Evolutionary conservation across 306 rosid species (phyloP).

Genomic region (Cicer bijugum): DNA sequence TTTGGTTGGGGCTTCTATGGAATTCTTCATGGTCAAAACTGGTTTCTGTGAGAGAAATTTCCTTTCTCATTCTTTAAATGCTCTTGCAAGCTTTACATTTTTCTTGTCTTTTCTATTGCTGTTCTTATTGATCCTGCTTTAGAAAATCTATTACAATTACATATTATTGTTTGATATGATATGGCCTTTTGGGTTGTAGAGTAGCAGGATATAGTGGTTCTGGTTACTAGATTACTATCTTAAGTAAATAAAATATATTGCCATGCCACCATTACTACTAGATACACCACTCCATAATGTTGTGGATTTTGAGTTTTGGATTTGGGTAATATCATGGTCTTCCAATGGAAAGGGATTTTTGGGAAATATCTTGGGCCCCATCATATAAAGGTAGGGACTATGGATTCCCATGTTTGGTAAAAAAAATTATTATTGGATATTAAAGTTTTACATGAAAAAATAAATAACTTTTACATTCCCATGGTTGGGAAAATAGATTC

Average conservation of each 20-base stretch:
- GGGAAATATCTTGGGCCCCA: not conserved
- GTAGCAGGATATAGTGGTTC: slow-evolving; percentile 13
- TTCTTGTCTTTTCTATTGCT: slow-evolving; percentile 33
- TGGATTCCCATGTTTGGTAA: not conserved
- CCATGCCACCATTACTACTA: not conserved
- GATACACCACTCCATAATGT: not conserved
- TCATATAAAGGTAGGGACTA: not conserved
- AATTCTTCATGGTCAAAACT: slow-evolving; percentile 84
- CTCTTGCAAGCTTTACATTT: slow-evolving; percentile 19
- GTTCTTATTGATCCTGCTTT: slow-evolving; percentile 19
- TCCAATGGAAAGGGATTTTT: slow-evolving; percentile 2
- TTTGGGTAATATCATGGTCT: not conserved
- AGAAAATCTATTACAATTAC: not conserved
- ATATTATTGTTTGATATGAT: not conserved
- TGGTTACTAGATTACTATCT: slow-evolving; percentile 25
- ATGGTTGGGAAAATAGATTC: not conserved
- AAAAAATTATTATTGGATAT: not conserved
- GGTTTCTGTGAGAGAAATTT: slow-evolving; percentile 86
- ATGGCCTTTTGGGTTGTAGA: slow-evolving; percentile 6
- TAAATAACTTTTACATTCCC: not conserved
- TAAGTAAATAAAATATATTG: slow-evolving; percentile 17
- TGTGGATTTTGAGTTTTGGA: not conserved
- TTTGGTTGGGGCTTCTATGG: slow-evolving; percentile 90
- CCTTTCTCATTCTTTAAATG: slow-evolving; percentile 48
- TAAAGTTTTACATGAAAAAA: not conserved